Evolutionary conservation across 805 yeast genomes (phyloP).

Genomic region (Saccharomyces eubayanus): DNA sequence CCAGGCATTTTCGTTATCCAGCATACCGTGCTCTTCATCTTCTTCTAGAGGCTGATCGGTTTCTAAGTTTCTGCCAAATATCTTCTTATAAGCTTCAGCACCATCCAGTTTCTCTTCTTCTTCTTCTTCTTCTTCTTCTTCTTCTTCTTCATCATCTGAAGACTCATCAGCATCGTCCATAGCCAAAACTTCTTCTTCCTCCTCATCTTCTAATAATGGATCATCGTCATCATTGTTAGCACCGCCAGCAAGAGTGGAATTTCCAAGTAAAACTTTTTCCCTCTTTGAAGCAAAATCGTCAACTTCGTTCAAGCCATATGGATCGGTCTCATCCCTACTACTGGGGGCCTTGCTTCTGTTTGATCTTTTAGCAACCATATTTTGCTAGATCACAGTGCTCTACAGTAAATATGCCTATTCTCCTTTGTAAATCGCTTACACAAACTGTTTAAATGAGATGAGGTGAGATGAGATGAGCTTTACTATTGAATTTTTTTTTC

Average conservation of each 20-base stretch:
- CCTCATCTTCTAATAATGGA: conserved; percentile 36
- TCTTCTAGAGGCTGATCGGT: conserved; percentile 21
- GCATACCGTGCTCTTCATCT: conserved; percentile 24
- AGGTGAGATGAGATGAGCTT: conserved; percentile 20
- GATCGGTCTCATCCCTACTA: conserved; percentile 21
- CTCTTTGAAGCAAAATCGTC: conserved; percentile 56
- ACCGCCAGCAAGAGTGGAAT: conserved; percentile 42
- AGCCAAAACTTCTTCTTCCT: conserved; percentile 43
- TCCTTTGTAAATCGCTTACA: background rate
- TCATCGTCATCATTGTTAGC: conserved; percentile 41
- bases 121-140: conserved; percentile 22
- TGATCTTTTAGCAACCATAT: conserved; percentile 12
- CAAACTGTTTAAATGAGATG: background rate
- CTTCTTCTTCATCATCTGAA: conserved; percentile 28
- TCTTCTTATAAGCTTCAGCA: conserved; percentile 33
- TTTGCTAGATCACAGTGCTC: conserved; percentile 3
- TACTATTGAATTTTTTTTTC: background rate
- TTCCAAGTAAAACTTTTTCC: conserved; percentile 48
- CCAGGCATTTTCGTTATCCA: conserved; percentile 40
- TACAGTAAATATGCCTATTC: background rate
- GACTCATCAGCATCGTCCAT: conserved; percentile 42
- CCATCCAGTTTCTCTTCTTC: conserved; percentile 31
- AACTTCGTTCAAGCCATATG: conserved; percentile 53
- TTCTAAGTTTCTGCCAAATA: conserved; percentile 29
- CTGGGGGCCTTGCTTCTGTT: conserved; percentile 11